Conservation (phyloP, 2,329 filamentous ascomycete genomes). For the Talaromyces sp. region DNA sequence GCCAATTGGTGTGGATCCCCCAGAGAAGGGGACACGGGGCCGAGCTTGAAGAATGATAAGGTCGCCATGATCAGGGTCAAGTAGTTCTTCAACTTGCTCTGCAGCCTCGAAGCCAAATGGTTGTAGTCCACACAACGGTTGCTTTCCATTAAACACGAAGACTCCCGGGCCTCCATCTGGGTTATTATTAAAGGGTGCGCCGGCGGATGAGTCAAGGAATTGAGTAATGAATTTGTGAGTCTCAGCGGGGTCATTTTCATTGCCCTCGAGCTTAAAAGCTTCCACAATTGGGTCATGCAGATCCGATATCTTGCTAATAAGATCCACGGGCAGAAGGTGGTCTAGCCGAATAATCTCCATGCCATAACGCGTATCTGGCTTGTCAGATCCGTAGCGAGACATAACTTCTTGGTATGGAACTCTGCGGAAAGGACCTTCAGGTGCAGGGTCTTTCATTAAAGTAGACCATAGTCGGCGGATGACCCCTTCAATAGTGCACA, state of each 20-base stretch:
- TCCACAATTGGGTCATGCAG: conserved; percentile 73
- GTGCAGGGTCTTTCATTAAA: conserved; percentile 49
- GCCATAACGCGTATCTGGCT: conserved; percentile 81
- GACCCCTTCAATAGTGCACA: conserved; percentile 57
- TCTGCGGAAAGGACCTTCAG: conserved; percentile 55
- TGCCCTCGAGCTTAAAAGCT: conserved; percentile 64
- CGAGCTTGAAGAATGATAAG: conserved; percentile 82
- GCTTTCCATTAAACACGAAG: conserved; percentile 71
- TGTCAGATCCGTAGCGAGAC: conserved; percentile 80
- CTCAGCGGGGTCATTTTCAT: conserved; percentile 52
- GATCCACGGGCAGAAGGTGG: conserved; percentile 62
- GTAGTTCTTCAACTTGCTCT: conserved; percentile 57
- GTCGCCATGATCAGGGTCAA: conserved; percentile 69
- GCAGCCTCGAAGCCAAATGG: conserved; percentile 74
- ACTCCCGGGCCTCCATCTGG: conserved; percentile 78
- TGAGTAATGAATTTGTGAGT: conserved; percentile 64
- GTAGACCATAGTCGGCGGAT: conserved; percentile 59
- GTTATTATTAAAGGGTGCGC: conserved; percentile 65
- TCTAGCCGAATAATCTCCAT: conserved; percentile 69
- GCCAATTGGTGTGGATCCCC: conserved; percentile 74
- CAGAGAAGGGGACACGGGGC: conserved; percentile 63
- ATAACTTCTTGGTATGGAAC: conserved; percentile 79
- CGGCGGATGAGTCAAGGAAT: conserved; percentile 70
- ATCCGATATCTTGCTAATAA: conserved; percentile 74
- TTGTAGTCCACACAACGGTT: conserved; percentile 75